Evolutionary conservation across 2,329 filamentous ascomycete species (phyloP).

Genomic region (Colletotrichum viniferum): DNA sequence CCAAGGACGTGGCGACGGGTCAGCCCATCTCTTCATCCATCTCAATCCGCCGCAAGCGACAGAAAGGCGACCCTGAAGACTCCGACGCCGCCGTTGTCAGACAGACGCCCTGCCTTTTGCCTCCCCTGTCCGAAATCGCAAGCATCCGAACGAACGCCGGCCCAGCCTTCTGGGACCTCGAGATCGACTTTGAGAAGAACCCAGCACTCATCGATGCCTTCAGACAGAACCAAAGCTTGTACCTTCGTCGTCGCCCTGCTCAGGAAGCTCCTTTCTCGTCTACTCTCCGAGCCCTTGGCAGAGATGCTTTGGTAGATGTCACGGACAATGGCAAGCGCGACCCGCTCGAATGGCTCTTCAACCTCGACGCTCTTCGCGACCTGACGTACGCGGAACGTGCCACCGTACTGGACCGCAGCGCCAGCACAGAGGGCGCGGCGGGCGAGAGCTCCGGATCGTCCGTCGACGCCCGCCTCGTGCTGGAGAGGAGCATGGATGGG

Average conservation of each 20-base stretch:
- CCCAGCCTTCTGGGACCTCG: constrained; percentile 79
- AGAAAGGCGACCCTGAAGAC: constrained; percentile 29
- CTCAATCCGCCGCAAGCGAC: constrained; percentile 61
- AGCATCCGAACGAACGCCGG: constrained; percentile 65
- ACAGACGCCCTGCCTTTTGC: constrained; percentile 64
- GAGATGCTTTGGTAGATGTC: constrained; percentile 26
- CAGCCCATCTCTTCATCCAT: constrained; percentile 79
- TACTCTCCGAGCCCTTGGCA: constrained; percentile 74
- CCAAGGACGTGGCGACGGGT: constrained; percentile 84
- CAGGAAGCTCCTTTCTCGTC: constrained; percentile 74
- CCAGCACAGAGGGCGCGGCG: constrained; percentile 52
- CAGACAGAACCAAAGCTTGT: constrained; percentile 71
- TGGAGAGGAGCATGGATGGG: constrained; percentile 56
- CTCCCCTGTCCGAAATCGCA: constrained; percentile 67
- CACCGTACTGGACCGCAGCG: constrained; percentile 59
- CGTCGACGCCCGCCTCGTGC: constrained; percentile 74
- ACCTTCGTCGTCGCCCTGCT: constrained; percentile 72
- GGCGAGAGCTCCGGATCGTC: constrained; percentile 42
- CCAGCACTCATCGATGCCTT: constrained; percentile 69
- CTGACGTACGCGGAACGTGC: constrained; percentile 71
- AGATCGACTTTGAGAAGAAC: constrained; percentile 73
- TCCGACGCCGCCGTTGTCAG: constrained; percentile 35
- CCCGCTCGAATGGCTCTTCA: constrained; percentile 78
- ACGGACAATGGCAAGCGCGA: constrained; percentile 35
- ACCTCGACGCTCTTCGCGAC: constrained; percentile 56